Evolutionary conservation across 73 alveolate species (phyloP), one percentile per base, ranked within the genome.

Genomic region (Blepharisma stoltei): DNA sequence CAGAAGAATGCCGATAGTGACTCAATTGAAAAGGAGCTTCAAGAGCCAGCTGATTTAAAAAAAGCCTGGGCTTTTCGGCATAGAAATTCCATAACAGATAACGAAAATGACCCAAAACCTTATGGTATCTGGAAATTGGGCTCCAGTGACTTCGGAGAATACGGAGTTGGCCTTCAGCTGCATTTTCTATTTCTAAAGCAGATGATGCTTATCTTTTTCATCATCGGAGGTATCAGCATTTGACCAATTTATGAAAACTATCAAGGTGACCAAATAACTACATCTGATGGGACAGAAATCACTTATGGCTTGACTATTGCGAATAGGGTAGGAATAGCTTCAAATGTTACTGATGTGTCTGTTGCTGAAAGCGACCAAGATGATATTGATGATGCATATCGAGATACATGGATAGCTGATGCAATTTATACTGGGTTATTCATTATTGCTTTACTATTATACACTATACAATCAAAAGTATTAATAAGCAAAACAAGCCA

Each of bases 191-290:
- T 69, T 7, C n/a, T 69, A 25, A 69, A 69, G 27, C 65, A 46
- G 60, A 7, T 69, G 79, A 69, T 69, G 32, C 11, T 69, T 44
- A 38, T 69, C 0, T 37, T 69, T 23, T 69, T 69, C 60, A 14
- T 23, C n/a, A n/a, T 69, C 25, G 55, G 71, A 37, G 79, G 79
- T 11, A 43, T 43, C 9, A 46, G 65, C n/a, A 25, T 38, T 18
- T 43, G 11, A 14, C 79, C 9, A 37, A 9, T 69, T 0, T 69
- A 69, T 5, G n/a, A 14, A 9, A 69, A 69, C 5, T 69, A 46
- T 20, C 11, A 38, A 23, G 79, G 79, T 0, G 45, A 69, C 45
- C 27, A 69, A 14, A 9, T 69, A 7, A 11, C 79, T 7, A 53
- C 11, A 9, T 60, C 73, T 20, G 46, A 60, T n/a, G 45, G 18